A percentile compares a stretch with the other conserved stretches of the same genome.
Evolutionary conservation across 108 stramenopile genomes (phyloP).

Genomic region (Cafeteria roenbergensis): DNA sequence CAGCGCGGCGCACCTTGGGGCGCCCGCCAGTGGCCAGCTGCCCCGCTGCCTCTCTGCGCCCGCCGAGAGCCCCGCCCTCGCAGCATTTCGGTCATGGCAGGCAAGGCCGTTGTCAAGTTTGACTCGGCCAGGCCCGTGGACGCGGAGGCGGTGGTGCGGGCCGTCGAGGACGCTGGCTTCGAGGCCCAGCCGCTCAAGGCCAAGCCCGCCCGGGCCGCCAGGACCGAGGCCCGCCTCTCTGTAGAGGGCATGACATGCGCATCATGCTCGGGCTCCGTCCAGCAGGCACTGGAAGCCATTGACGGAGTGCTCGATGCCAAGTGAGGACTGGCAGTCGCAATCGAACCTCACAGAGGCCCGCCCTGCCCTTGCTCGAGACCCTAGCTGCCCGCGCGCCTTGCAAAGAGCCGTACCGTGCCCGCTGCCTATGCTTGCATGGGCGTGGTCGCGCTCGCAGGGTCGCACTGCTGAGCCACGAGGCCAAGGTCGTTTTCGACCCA

Average conservation of each 20-base stretch:
- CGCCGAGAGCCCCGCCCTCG: neutral
- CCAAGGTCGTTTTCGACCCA: neutral
- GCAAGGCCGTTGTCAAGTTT: neutral
- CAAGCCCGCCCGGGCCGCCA: neutral
- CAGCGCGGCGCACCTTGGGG: too few relatives aligned
- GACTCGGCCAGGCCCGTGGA: neutral
- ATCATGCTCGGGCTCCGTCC: slow-evolving; percentile 1
- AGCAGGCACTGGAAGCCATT: neutral
- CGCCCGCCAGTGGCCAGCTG: neutral
- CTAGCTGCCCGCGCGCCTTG: neutral
- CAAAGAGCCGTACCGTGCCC: neutral
- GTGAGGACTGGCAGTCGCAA: neutral
- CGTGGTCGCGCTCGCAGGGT: neutral
- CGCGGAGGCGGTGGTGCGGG: neutral
- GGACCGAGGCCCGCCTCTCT: neutral
- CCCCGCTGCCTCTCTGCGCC: neutral
- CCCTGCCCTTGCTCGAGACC: neutral
- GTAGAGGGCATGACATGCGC: slow-evolving; percentile 16
- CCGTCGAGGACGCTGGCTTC: neutral
- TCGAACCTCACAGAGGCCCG: neutral
- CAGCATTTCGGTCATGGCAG: neutral
- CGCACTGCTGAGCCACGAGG: neutral
- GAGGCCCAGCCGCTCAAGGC: neutral
- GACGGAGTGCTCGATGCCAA: neutral
- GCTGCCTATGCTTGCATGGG: neutral